Percentiles rank a stretch among this genome's conserved stretches.
Conservation (phyloP, 441 rosid species). For the Melastoma candidum region DNA sequence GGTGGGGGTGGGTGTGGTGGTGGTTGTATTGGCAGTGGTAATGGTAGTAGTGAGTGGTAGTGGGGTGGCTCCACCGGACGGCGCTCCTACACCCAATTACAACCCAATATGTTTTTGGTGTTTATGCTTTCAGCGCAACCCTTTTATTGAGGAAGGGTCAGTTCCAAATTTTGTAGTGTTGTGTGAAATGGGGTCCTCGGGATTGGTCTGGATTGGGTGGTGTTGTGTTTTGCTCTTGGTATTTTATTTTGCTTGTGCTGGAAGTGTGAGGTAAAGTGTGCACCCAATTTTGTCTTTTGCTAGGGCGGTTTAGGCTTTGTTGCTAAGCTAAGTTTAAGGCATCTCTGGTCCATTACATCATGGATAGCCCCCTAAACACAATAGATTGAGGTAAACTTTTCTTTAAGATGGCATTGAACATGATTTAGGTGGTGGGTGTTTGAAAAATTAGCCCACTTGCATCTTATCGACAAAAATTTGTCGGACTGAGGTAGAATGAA, state of each 20-base stretch:
- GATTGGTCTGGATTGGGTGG: neutral
- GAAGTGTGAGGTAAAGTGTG: constrained; percentile 5
- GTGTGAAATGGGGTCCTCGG: neutral
- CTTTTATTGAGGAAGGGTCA: neutral
- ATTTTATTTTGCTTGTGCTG: constrained; percentile 9
- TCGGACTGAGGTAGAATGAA: too few species aligned
- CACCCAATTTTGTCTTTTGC: neutral
- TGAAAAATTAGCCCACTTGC: too few species aligned
- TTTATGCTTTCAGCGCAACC: neutral
- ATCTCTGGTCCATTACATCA: constrained; percentile 4
- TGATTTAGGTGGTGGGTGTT: too few species aligned
- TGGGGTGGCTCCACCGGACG: constrained; percentile 34
- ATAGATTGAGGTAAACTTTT: too few species aligned
- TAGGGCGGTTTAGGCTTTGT: constrained; percentile 20
- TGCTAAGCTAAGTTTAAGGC: constrained; percentile 16
- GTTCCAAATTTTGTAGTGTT: neutral
- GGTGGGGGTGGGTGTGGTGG: neutral
- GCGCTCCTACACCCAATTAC: constrained; percentile 10
- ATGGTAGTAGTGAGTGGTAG: constrained; percentile 6
- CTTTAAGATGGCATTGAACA: too few species aligned
- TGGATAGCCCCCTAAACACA: too few species aligned
- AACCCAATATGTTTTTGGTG: too few species aligned
- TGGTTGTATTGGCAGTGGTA: neutral
- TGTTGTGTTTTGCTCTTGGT: neutral
- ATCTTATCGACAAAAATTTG: too few species aligned